Evolutionary conservation across 192 early-diverging fungal species (phyloP).

Genomic region (Coemansia guatemalensis): DNA sequence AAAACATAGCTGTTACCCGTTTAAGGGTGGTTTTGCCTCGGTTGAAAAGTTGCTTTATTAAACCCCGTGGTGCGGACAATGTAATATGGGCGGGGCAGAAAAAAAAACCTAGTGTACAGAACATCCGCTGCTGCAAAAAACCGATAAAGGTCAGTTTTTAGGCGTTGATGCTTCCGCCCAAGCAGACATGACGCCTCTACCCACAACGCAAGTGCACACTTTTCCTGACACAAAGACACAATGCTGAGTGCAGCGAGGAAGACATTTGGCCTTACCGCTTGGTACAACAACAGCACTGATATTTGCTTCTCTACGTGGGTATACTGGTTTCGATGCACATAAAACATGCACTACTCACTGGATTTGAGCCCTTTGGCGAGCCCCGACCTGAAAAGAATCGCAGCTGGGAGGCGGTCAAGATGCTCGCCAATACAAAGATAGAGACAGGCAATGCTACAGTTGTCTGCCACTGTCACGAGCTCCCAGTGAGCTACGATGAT

Average conservation of each 20-base stretch:
- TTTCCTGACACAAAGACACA: no score
- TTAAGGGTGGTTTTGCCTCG: no score
- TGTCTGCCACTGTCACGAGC: slow-evolving; percentile 40
- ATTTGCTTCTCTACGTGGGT: not conserved
- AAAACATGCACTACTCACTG: slow-evolving; percentile 43
- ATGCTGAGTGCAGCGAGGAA: no score
- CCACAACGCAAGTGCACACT: no score
- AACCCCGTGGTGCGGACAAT: not conserved
- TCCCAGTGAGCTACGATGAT: slow-evolving; percentile 61
- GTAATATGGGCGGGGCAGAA: not conserved
- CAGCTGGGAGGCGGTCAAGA: slow-evolving; percentile 52
- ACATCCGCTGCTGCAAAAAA: no score
- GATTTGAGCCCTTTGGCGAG: slow-evolving; percentile 55
- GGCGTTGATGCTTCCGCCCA: no score
- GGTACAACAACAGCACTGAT: not conserved
- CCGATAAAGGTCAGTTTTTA: no score
- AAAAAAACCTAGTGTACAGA: no score
- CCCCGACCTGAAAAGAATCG: slow-evolving; percentile 41
- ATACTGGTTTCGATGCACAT: slow-evolving; percentile 12
- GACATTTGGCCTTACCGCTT: not conserved
- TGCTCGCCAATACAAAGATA: slow-evolving; percentile 20
- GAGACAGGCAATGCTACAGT: slow-evolving; percentile 7
- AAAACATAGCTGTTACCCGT: no score
- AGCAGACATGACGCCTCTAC: no score
- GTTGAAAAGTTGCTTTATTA: not conserved